Conservation (phyloP, 306 rosid species). For the Delonix regia region DNA sequence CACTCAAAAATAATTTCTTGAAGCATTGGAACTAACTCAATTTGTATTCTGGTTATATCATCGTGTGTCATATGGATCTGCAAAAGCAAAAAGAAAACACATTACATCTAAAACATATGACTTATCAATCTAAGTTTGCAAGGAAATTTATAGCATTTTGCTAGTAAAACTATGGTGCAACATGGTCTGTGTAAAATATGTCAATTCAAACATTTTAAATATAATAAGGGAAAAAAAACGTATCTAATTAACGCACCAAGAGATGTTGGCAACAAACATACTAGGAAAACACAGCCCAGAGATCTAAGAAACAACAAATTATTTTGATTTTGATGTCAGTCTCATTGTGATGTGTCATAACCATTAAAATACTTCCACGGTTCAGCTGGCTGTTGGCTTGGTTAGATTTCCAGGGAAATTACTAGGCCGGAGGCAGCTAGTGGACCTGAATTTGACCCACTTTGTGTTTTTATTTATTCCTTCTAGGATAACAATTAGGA, state of each 20-base stretch:
- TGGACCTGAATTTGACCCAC: background rate
- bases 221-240: background rate
- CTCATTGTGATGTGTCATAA: background rate
- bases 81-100: conserved; percentile 19
- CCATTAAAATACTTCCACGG: background rate
- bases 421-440: too few species aligned
- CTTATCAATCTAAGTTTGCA: background rate
- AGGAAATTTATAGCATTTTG: background rate
- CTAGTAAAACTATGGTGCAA: conserved; percentile 24
- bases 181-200: conserved; percentile 21
- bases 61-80: conserved; percentile 75
- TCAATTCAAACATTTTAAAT: background rate
- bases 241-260: background rate
- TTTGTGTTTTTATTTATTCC: background rate
- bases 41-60: conserved; percentile 73
- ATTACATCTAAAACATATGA: background rate
- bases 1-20: conserved; percentile 85
- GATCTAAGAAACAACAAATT: background rate
- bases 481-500: background rate
- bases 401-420: background rate
- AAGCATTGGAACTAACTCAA: conserved; percentile 84
- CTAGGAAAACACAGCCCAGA: background rate
- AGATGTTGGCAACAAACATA: background rate
- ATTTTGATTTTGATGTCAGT: background rate
- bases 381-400: background rate